Percentiles rank a stretch among this genome's conserved stretches.
Evolutionary conservation across 2,329 filamentous ascomycete genomes (phyloP).

Genomic region (Aphanocladium album): DNA sequence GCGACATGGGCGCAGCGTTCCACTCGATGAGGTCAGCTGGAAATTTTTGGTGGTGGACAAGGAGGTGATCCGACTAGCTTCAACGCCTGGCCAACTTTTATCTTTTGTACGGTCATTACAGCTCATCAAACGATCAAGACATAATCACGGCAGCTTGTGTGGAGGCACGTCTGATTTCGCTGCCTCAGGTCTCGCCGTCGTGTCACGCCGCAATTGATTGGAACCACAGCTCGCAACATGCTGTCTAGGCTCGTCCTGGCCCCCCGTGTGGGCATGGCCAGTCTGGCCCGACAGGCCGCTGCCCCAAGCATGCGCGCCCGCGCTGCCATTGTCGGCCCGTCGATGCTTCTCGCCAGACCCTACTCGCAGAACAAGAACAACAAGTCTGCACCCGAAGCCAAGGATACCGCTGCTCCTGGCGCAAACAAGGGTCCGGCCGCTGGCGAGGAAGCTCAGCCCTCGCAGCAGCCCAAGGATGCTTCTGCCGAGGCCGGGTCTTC

Average conservation of each 20-base stretch:
- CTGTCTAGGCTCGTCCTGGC: slow-evolving; percentile 18
- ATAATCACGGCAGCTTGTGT: neutral
- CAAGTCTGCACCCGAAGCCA: slow-evolving; percentile 7
- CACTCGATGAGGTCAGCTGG: slow-evolving; percentile 14
- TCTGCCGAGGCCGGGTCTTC: slow-evolving; percentile 14
- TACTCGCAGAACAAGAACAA: slow-evolving; percentile 16
- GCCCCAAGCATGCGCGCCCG: slow-evolving; percentile 8
- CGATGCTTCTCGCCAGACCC: slow-evolving; percentile 12
- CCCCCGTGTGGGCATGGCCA: slow-evolving; percentile 15
- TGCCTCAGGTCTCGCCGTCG: slow-evolving; percentile 4
- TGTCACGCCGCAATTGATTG: slow-evolving; percentile 2
- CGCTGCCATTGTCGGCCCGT: slow-evolving; percentile 11
- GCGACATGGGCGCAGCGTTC: neutral
- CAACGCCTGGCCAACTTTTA: slow-evolving; percentile 1
- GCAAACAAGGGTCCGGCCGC: neutral
- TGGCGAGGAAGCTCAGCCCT: slow-evolving; percentile 2
- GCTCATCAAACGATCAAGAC: neutral
- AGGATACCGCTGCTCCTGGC: slow-evolving; percentile 10
- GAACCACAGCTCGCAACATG: slow-evolving; percentile 15
- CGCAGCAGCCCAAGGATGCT: slow-evolving; percentile 7
- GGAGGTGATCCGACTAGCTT: slow-evolving; percentile 1
- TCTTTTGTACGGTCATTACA: neutral
- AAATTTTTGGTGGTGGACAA: slow-evolving; percentile 13
- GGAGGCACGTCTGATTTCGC: neutral
- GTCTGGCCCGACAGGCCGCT: slow-evolving; percentile 18